These are phyloP conservation scores for Hymenoscyphus scutula DNA, from an alignment of 2,329 filamentous ascomycete species.

Conservation along the genomic window DNA sequence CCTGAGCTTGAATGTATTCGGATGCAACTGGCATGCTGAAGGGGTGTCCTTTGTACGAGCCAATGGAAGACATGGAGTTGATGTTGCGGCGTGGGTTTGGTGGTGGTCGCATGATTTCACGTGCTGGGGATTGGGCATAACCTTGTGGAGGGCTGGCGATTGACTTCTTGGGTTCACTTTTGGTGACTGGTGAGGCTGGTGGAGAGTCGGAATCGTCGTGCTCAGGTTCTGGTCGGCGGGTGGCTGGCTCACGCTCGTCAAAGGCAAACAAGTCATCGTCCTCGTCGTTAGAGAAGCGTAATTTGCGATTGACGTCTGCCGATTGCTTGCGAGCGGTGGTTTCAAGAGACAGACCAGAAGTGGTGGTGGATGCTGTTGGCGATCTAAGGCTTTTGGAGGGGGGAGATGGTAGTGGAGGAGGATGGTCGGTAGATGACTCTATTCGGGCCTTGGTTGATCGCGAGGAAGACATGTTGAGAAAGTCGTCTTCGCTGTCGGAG, in stretches of 20 bases:
- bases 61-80: conserved; percentile 32
- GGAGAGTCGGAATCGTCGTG: conserved; percentile 9
- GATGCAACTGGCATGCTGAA: conserved; percentile 53
- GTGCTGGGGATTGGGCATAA: conserved; percentile 24
- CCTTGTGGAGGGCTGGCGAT: conserved; percentile 12
- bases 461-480: not conserved
- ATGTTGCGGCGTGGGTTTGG: not conserved
- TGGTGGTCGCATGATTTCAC: conserved; percentile 17
- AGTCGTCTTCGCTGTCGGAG: not conserved
- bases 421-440: not conserved
- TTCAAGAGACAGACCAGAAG: not conserved
- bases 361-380: not conserved
- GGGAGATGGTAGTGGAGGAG: not conserved
- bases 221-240: not conserved
- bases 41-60: conserved; percentile 53
- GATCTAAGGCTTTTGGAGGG: not conserved
- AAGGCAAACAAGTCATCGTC: conserved; percentile 6
- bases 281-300: not conserved
- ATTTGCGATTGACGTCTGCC: not conserved
- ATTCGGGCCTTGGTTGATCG: not conserved
- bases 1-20: conserved; percentile 48
- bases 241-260: conserved; percentile 5
- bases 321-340: not conserved
- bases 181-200: conserved; percentile 9
- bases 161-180: not conserved